These are phyloP conservation scores for Rhodocollybia butyracea DNA, from an alignment of 768 basidiomycete species.

Conservation along the genomic window DNA sequence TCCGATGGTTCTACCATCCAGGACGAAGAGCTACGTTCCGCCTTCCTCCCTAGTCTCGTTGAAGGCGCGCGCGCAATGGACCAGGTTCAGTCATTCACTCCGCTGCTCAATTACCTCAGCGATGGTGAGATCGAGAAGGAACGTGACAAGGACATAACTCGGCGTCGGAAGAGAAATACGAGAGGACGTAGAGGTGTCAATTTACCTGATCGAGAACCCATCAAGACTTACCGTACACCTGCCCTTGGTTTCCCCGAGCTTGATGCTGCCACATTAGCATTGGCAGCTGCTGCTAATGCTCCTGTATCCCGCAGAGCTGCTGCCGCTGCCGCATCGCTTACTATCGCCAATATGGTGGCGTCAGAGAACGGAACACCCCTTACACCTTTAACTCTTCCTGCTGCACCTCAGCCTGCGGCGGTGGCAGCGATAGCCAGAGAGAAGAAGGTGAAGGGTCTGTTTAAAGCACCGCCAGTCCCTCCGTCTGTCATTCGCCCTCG, in stretches of 20 bases:
- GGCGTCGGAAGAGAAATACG: constrained; percentile 81
- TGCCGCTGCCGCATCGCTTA: constrained; percentile 76
- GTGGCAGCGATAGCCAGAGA: constrained; percentile 51
- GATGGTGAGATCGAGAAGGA: constrained; percentile 92
- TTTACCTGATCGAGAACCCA: constrained; percentile 90
- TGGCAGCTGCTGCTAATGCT: constrained; percentile 60
- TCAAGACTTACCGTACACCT: constrained; percentile 88
- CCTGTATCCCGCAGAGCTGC: constrained; percentile 80
- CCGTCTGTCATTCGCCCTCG: constrained; percentile 54
- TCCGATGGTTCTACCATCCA: constrained; percentile 73
- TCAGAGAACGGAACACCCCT: constrained; percentile 79
- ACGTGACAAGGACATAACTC: constrained; percentile 88
- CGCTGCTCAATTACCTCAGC: constrained; percentile 83
- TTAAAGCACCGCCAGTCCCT: constrained; percentile 67
- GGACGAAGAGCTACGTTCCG: constrained; percentile 88
- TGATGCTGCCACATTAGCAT: constrained; percentile 66
- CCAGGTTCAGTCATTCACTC: constrained; percentile 79
- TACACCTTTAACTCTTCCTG: constrained; percentile 40
- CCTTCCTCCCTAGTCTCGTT: constrained; percentile 81
- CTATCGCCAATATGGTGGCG: constrained; percentile 91
- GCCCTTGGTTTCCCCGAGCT: constrained; percentile 82
- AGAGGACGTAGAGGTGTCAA: constrained; percentile 77
- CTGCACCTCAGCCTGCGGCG: constrained; percentile 31
- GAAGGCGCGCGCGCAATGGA: constrained; percentile 72
- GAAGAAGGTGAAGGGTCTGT: constrained; percentile 67